Evolutionary conservation across 768 basidiomycete genomes (phyloP), one percentile per base, ranked within the genome.

Genomic region (Podaxis mareebaensis): DNA sequence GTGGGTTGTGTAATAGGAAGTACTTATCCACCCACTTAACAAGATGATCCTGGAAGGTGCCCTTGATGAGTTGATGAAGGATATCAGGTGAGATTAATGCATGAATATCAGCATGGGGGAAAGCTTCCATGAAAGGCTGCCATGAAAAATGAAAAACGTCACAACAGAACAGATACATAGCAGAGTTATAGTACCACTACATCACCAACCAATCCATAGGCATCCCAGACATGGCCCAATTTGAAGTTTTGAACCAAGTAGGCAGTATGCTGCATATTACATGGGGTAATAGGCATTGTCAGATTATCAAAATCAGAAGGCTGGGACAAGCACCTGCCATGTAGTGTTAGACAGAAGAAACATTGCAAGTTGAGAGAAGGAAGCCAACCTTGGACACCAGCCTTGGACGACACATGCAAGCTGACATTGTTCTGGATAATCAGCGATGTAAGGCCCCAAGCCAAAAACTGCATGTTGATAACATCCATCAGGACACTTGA

Each of bases 31-130:
- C 69, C 79, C 79, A 81, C 1, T 39, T 42, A 1, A 80, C 76
- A 1, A 80, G 67, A 53, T 80, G 79, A 49, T 79, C 80, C 61
- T 79, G 79, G 68, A 79, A 81, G 1, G 77, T 28, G 28, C 28
- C 28, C 3, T 28, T 28, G 28, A 28, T 28, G 28, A 28, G 3
- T 28, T 28, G 28, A 64, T 79, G 78, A 0, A 77, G 68, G 0
- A 77, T 66, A 58, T 77, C 70, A 1, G 74, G 70, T 0, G 73
- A 40, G 1, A 77, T 13, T 1, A 76, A 59, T 38, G 75, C 70
- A 60, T 78, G 68, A 22, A 78, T 77, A 57, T 78, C 71, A 0
- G 75, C 76, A 4, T 68, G 65, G 0, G 40, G 40, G 61, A 77
- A 76, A 7, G 60, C n/a, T 20, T 65, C 22, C 8, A 74, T 75